These are phyloP conservation scores for Geotrichum europaeum DNA, from an alignment of 1,139 yeast genomes.

Conservation along the genomic window DNA sequence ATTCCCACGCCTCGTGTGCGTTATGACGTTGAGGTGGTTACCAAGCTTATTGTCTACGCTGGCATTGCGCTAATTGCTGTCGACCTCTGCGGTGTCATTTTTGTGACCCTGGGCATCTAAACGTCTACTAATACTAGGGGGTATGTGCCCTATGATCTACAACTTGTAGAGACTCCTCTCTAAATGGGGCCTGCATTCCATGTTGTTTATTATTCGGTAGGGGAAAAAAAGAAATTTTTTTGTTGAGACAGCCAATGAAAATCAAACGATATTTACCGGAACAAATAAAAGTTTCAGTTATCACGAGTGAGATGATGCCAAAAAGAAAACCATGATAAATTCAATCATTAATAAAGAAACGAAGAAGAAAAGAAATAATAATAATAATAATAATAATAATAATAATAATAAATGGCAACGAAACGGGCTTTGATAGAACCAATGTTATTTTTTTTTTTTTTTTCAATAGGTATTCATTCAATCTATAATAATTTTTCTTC, in stretches of 20 bases:
- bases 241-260: neutral
- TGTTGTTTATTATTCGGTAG: neutral
- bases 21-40: constrained; percentile 68
- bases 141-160: neutral
- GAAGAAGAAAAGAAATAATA: too few relatives aligned
- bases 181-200: neutral
- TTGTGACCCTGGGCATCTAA: constrained; percentile 19
- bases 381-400: too few relatives aligned
- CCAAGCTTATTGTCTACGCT: constrained; percentile 66
- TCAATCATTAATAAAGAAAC: too few relatives aligned
- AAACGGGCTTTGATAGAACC: too few relatives aligned
- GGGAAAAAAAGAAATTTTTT: neutral
- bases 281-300: neutral
- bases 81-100: constrained; percentile 24
- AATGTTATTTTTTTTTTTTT: too few relatives aligned
- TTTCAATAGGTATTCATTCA: too few relatives aligned
- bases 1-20: constrained; percentile 44
- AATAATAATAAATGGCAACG: too few relatives aligned
- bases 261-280: neutral
- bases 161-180: neutral
- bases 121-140: neutral
- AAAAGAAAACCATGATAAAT: neutral
- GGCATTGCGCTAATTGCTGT: constrained; percentile 49
- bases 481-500: too few relatives aligned
- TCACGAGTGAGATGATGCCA: neutral